These are phyloP conservation scores for Coriaria nepalensis DNA, from an alignment of 306 rosid species.

Conservation along the genomic window DNA sequence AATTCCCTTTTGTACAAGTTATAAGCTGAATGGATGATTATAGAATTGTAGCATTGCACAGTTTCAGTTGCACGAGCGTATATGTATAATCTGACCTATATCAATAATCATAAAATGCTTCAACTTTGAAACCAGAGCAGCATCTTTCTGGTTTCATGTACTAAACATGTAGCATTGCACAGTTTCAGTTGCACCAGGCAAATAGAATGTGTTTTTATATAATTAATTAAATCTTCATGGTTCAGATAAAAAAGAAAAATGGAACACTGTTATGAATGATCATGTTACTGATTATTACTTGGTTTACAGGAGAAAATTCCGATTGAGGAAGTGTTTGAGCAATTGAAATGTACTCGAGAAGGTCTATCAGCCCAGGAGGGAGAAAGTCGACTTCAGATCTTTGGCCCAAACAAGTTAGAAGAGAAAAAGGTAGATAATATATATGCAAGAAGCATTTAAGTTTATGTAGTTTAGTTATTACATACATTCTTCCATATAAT, in stretches of 20 bases:
- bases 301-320: conserved; percentile 70
- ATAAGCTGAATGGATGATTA: too few relatives aligned
- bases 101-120: too few relatives aligned
- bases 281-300: conserved; percentile 16
- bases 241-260: not conserved
- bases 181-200: too few relatives aligned
- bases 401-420: conserved; percentile 95
- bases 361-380: conserved; percentile 69
- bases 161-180: too few relatives aligned
- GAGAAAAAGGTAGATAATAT: conserved; percentile 60
- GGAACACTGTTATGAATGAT: not conserved
- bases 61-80: too few relatives aligned
- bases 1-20: too few relatives aligned
- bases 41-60: too few relatives aligned
- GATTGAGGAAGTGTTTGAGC: conserved; percentile 76
- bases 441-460: not conserved
- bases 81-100: too few relatives aligned
- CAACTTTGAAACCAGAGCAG: too few relatives aligned
- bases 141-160: too few relatives aligned
- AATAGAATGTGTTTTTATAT: too few relatives aligned
- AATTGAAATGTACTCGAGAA: conserved; percentile 71
- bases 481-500: not conserved
- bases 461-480: not conserved
- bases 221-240: not conserved
- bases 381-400: conserved; percentile 61